Conservation (phyloP, 1,284 basidiomycete species). For the Fistulina hepatica region DNA sequence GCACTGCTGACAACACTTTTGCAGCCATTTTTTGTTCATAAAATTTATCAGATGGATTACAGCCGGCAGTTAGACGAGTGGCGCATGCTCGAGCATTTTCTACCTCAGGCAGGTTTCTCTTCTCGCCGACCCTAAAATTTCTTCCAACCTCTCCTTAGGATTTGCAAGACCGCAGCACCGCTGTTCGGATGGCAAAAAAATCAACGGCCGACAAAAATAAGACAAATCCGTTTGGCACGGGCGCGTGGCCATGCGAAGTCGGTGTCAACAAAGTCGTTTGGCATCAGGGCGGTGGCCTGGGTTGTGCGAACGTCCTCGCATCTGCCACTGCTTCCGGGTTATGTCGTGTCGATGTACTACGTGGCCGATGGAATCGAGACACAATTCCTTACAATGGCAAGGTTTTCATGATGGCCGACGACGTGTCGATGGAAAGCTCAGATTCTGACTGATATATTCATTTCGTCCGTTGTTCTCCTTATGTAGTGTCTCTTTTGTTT, state of each 20-base stretch:
- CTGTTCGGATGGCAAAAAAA: conserved; percentile 23
- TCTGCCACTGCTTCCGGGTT: conserved; percentile 75
- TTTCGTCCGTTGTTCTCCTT: too few species aligned
- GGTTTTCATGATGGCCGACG: too few species aligned
- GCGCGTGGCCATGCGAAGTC: conserved; percentile 68
- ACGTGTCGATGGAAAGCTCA: too few species aligned
- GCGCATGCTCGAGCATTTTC: conserved; percentile 75
- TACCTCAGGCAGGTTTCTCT: conserved; percentile 49
- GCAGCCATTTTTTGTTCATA: conserved; percentile 69
- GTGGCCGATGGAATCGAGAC: conserved; percentile 55
- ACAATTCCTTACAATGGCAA: conserved; percentile 50
- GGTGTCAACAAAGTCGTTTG: conserved; percentile 69
- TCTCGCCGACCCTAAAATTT: background rate
- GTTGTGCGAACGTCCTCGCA: conserved; percentile 56
- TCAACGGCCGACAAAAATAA: conserved; percentile 22
- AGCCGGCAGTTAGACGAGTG: conserved; percentile 60
- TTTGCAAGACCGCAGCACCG: conserved; percentile 43
- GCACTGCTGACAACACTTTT: background rate
- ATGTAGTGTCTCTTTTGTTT: too few species aligned
- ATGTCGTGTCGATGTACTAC: conserved; percentile 70
- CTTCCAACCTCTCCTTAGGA: conserved; percentile 30
- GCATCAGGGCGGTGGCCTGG: conserved; percentile 67
- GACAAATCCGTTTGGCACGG: conserved; percentile 31
- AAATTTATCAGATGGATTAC: conserved; percentile 81
- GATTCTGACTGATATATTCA: too few species aligned